These are phyloP conservation scores for Dendrobium huoshanense DNA, from an alignment of 106 monocot species.

Conservation along the genomic window DNA sequence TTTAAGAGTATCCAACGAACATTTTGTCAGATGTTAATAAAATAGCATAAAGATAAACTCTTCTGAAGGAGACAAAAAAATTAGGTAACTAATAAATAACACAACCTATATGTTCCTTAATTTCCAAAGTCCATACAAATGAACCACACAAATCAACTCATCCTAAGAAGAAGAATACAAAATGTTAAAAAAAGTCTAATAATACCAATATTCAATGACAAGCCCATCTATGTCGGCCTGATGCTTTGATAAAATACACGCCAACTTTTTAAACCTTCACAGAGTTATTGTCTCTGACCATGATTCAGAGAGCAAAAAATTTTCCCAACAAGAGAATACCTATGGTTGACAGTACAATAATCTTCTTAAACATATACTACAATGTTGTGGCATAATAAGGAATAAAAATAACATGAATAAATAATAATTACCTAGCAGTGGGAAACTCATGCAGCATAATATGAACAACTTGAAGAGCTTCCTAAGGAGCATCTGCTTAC, in stretches of 20 bases:
- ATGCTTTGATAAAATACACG: conserved; percentile 98
- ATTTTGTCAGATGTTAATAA: background rate
- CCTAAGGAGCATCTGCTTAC: conserved; percentile 35
- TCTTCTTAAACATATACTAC: background rate
- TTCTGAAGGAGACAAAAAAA: background rate
- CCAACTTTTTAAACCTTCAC: conserved; percentile 94
- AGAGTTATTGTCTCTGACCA: conserved; percentile 66
- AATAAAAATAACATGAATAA: background rate
- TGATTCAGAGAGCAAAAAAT: conserved; percentile 85
- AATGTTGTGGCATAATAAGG: background rate
- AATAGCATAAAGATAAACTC: background rate
- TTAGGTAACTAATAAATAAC: background rate
- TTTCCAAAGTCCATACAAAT: background rate
- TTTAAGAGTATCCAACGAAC: too few species aligned
- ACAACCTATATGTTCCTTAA: background rate
- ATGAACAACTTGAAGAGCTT: conserved; percentile 59
- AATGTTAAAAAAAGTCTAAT: background rate
- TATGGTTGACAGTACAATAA: conserved; percentile 2
- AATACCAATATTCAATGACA: conserved; percentile 90
- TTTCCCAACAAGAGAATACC: conserved; percentile 69
- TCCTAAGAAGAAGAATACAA: background rate
- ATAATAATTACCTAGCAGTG: conserved; percentile 19
- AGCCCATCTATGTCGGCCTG: conserved; percentile 93
- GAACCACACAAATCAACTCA: background rate
- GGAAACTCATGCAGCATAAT: conserved; percentile 37